Conservation (phyloP, 2,329 filamentous ascomycete genomes). For the Hirsutella rhossiliensis region DNA sequence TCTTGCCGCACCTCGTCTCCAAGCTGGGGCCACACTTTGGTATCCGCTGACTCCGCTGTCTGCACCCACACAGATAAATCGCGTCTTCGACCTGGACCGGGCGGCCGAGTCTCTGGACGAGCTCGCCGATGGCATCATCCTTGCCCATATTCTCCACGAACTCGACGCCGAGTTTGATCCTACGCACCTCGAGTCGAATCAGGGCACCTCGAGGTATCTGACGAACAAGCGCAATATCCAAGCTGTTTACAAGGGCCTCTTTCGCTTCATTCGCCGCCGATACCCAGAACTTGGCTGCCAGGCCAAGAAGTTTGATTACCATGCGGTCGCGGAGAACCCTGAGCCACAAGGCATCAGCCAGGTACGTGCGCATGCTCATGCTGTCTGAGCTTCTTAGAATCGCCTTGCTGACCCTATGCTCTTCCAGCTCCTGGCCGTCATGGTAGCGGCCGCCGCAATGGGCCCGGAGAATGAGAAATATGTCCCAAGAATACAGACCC, state of each 20-base stretch:
- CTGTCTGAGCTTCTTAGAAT: neutral
- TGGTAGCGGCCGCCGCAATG: slow-evolving; percentile 48
- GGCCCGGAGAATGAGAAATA: slow-evolving; percentile 44
- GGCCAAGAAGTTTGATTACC: slow-evolving; percentile 41
- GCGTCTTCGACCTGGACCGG: slow-evolving; percentile 30
- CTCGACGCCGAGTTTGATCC: slow-evolving; percentile 45
- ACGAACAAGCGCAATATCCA: slow-evolving; percentile 40
- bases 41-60: neutral
- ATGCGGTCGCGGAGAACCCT: slow-evolving; percentile 44
- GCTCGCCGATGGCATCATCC: slow-evolving; percentile 39
- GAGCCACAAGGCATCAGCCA: slow-evolving; percentile 41
- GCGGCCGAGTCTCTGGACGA: slow-evolving; percentile 37
- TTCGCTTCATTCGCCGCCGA: slow-evolving; percentile 41
- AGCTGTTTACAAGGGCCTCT: slow-evolving; percentile 40
- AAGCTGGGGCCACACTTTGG: neutral
- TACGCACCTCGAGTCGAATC: slow-evolving; percentile 36
- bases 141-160: slow-evolving; percentile 44
- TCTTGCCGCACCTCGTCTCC: slow-evolving; percentile 2
- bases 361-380: slow-evolving; percentile 18
- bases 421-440: slow-evolving; percentile 44
- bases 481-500: slow-evolving; percentile 31
- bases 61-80: slow-evolving; percentile 15
- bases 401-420: neutral
- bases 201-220: slow-evolving; percentile 29
- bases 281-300: slow-evolving; percentile 39